Conservation (phyloP, 2,329 filamentous ascomycete species). For the Paecilomyces sp. region DNA sequence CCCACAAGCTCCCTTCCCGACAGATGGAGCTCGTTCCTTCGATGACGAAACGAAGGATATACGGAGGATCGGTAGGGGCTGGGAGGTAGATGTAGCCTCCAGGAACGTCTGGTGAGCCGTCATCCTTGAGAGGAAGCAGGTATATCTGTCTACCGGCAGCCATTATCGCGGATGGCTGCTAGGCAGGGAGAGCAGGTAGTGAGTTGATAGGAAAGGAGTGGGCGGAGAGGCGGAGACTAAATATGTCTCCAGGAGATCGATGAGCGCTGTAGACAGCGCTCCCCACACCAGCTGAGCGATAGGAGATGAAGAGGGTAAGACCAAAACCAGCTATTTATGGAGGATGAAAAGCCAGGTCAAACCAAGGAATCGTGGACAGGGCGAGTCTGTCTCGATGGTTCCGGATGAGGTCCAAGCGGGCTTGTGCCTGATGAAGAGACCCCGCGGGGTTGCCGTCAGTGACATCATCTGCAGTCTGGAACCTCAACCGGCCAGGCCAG, state of each 20-base stretch:
- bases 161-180: constrained; percentile 11
- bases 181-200: not conserved
- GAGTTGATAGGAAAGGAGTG: not conserved
- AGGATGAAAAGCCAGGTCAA: not conserved
- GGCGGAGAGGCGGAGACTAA: not conserved
- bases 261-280: not conserved
- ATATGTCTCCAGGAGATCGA: not conserved
- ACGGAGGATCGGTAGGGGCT: constrained; percentile 62
- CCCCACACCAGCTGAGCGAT: not conserved
- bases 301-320: not conserved
- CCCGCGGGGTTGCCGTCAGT: not conserved
- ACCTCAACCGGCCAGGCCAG: not conserved
- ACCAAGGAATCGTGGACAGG: not conserved
- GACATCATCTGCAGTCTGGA: not conserved
- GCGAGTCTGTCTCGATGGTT: not conserved
- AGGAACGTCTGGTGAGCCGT: constrained; percentile 82
- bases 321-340: not conserved
- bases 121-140: constrained; percentile 81
- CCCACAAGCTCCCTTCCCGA: constrained; percentile 88
- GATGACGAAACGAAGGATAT: constrained; percentile 80
- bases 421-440: not conserved
- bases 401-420: not conserved
- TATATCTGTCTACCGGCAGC: constrained; percentile 55
- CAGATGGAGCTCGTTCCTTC: constrained; percentile 95
- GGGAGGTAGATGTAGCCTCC: constrained; percentile 90